phyloP scores from a whole-genome alignment of 305 asterid species.

The Fraxinus paxiana region DNA sequence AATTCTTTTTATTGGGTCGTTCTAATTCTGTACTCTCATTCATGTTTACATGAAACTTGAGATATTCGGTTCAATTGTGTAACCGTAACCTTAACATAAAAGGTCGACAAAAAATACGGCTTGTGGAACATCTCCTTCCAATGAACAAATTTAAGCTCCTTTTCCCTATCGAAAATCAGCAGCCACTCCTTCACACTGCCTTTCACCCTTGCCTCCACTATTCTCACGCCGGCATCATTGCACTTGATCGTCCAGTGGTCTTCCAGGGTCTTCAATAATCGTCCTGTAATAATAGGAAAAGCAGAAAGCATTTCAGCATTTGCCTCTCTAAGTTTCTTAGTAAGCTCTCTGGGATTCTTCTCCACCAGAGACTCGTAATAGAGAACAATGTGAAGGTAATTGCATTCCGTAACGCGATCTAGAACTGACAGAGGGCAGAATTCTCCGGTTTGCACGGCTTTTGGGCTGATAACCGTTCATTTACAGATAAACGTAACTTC shows the following conservation, averaged over 20 bases:
- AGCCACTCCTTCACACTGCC: slow-evolving; percentile 48
- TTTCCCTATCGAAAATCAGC: slow-evolving; percentile 45
- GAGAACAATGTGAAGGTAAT: slow-evolving; percentile 35
- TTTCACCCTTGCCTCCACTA: slow-evolving; percentile 44
- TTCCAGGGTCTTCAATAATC: slow-evolving; percentile 33
- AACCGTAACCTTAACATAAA: slow-evolving; percentile 43
- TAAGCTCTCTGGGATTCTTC: slow-evolving; percentile 31
- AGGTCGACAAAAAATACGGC: slow-evolving; percentile 55
- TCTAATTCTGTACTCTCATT: neutral
- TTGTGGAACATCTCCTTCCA: slow-evolving; percentile 57
- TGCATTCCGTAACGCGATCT: slow-evolving; percentile 45
- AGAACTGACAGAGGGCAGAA: slow-evolving; percentile 42
- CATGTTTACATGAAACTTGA: neutral
- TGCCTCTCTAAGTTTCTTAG: slow-evolving; percentile 35
- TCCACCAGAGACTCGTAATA: slow-evolving; percentile 34
- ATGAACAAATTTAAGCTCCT: slow-evolving; percentile 45
- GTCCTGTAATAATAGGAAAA: slow-evolving; percentile 43
- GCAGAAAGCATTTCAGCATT: slow-evolving; percentile 33
- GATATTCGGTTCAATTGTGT: neutral
- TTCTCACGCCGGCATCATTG: slow-evolving; percentile 54
- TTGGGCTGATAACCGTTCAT: slow-evolving; percentile 46
- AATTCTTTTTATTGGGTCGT: neutral
- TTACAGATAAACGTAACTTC: slow-evolving; percentile 44
- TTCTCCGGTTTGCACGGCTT: slow-evolving; percentile 40
- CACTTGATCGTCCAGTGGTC: slow-evolving; percentile 56